Percentiles rank a stretch among this genome's conserved stretches.
These are phyloP conservation scores for Cladosporium velox DNA, from an alignment of 2,329 filamentous ascomycete genomes.

Conservation along the genomic window DNA sequence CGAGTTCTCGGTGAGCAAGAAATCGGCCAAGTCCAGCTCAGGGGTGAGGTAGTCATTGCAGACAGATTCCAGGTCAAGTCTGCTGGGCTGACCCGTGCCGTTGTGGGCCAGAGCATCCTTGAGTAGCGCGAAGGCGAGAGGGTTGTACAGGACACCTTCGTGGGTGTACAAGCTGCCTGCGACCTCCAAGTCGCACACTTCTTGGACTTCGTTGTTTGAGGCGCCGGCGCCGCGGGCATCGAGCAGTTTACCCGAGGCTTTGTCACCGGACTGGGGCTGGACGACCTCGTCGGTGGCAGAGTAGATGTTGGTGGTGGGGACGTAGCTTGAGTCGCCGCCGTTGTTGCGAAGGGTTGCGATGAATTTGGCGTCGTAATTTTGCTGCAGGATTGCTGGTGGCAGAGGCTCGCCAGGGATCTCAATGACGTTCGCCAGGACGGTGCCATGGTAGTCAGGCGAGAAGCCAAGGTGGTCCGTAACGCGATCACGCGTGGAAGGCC, in stretches of 20 bases:
- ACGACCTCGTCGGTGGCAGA: constrained; percentile 55
- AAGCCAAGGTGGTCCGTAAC: constrained; percentile 56
- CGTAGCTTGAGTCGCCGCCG: constrained; percentile 55
- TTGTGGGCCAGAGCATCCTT: constrained; percentile 53
- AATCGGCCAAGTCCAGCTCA: constrained; percentile 46
- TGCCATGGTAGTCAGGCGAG: constrained; percentile 57
- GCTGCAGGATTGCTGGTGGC: constrained; percentile 50
- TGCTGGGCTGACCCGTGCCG: constrained; percentile 45
- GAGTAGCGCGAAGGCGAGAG: constrained; percentile 48
- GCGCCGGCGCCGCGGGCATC: constrained; percentile 50
- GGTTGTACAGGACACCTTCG: constrained; percentile 54
- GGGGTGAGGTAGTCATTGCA: constrained; percentile 44
- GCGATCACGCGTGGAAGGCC: constrained; percentile 51
- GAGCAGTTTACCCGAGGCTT: constrained; percentile 51
- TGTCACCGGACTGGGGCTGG: constrained; percentile 50
- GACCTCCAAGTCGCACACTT: constrained; percentile 42
- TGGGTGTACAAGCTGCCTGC: constrained; percentile 54
- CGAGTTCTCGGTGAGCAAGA: constrained; percentile 49
- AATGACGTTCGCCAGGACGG: constrained; percentile 41
- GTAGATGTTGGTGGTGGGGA: constrained; percentile 58
- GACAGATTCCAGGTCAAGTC: constrained; percentile 44
- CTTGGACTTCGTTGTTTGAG: constrained; percentile 54
- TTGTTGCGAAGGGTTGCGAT: constrained; percentile 46
- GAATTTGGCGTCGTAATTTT: constrained; percentile 49
- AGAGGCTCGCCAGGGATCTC: constrained; percentile 30